Conservation (phyloP, 1,139 yeast genomes). For the Kluyveromyces marxianus region DNA sequence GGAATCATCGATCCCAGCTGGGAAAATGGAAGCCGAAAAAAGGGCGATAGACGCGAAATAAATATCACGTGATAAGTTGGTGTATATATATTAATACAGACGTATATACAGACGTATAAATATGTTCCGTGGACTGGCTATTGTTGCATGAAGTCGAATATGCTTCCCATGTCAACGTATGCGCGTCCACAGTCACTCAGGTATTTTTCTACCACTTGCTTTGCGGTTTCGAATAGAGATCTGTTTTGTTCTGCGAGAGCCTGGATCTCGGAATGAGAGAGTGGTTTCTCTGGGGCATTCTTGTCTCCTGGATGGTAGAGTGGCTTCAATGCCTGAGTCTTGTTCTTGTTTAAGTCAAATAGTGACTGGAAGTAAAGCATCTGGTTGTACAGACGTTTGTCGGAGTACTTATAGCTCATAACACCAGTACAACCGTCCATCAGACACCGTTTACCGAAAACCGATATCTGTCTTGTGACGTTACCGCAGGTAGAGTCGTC, state of each 20-base stretch:
- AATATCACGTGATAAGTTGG: neutral
- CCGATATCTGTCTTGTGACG: slow-evolving; percentile 78
- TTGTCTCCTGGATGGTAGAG: slow-evolving; percentile 31
- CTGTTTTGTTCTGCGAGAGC: slow-evolving; percentile 81
- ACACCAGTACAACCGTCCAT: slow-evolving; percentile 67
- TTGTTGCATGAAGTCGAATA: slow-evolving; percentile 52
- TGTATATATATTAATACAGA: neutral
- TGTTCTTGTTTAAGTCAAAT: slow-evolving; percentile 79
- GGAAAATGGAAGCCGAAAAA: too few species aligned
- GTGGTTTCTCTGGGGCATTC: slow-evolving; percentile 32
- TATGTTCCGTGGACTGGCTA: neutral
- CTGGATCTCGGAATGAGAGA: slow-evolving; percentile 52
- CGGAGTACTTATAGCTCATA: slow-evolving; percentile 71
- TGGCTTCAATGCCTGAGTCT: slow-evolving; percentile 47
- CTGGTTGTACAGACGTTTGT: slow-evolving; percentile 80
- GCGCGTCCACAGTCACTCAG: slow-evolving; percentile 82
- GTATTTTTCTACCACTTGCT: slow-evolving; percentile 65
- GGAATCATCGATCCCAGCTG: too few species aligned
- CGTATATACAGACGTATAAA: neutral
- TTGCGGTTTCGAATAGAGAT: slow-evolving; percentile 47
- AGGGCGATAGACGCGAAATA: too few species aligned
- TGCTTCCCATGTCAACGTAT: slow-evolving; percentile 78
- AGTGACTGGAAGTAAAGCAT: slow-evolving; percentile 68
- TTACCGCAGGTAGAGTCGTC: slow-evolving; percentile 80
- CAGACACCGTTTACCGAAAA: slow-evolving; percentile 82